These are phyloP conservation scores for Nematodospora valgi DNA, from an alignment of 805 yeast genomes.

Conservation along the genomic window DNA sequence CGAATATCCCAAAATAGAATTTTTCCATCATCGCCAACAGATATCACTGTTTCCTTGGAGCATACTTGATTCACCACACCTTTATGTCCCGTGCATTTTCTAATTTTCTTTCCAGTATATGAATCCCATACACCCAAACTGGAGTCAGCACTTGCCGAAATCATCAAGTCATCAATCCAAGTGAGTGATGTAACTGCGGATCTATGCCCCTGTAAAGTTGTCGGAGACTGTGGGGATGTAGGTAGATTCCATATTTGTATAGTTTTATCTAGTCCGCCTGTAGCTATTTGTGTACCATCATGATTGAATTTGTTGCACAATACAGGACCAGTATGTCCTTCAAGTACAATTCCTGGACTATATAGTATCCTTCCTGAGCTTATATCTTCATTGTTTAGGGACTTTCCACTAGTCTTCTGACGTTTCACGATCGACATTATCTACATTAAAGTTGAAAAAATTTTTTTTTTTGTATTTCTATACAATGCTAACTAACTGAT, in stretches of 20 bases:
- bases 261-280: constrained; percentile 60
- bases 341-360: constrained; percentile 33
- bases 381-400: background rate
- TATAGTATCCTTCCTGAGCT: constrained; percentile 14
- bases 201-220: constrained; percentile 53
- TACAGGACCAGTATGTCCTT: constrained; percentile 55
- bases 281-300: constrained; percentile 51
- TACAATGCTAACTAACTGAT: constrained; percentile 51
- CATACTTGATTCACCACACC: constrained; percentile 53
- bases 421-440: constrained; percentile 34
- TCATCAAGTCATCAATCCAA: constrained; percentile 46
- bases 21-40: constrained; percentile 67
- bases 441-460: background rate
- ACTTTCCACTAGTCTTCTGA: constrained; percentile 17
- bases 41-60: constrained; percentile 23
- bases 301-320: constrained; percentile 49
- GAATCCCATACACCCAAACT: constrained; percentile 64
- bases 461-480: background rate
- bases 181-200: constrained; percentile 58
- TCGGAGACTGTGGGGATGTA: constrained; percentile 24
- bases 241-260: constrained; percentile 47
- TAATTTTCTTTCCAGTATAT: constrained; percentile 49
- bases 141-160: constrained; percentile 58
- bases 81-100: constrained; percentile 53
- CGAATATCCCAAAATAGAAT: constrained; percentile 64